Percentiles rank a stretch among this genome's conserved stretches.
Evolutionary conservation across 2,329 filamentous ascomycete species (phyloP).

Genomic region (Colletotrichum gigasporum): DNA sequence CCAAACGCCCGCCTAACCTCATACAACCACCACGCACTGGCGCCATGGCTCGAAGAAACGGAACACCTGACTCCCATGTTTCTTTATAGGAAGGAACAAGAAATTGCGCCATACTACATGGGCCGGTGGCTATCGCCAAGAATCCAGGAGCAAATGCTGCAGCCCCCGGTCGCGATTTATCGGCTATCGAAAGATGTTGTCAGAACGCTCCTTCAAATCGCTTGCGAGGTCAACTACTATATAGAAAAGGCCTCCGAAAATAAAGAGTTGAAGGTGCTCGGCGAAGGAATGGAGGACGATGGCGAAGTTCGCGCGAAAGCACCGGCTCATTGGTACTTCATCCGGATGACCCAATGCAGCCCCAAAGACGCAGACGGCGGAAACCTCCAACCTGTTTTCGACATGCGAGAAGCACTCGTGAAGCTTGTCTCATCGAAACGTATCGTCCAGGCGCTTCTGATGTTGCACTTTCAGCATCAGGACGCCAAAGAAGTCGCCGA

Average conservation of each 20-base stretch:
- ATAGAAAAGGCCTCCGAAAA: background rate
- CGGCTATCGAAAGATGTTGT: background rate
- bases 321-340: background rate
- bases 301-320: accelerated
- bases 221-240: background rate
- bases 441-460: background rate
- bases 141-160: background rate
- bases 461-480: accelerated
- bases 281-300: background rate
- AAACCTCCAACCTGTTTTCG: background rate
- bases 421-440: background rate
- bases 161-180: accelerated
- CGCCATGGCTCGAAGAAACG: background rate
- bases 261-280: background rate
- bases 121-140: background rate
- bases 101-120: background rate
- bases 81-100: background rate
- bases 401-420: background rate
- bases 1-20: background rate
- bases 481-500: accelerated
- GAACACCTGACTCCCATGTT: background rate
- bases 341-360: background rate
- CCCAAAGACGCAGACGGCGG: background rate
- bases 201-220: background rate
- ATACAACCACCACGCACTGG: background rate